Conservation (phyloP, 2,329 filamentous ascomycete genomes). For the Pezicula neosporulosa region DNA sequence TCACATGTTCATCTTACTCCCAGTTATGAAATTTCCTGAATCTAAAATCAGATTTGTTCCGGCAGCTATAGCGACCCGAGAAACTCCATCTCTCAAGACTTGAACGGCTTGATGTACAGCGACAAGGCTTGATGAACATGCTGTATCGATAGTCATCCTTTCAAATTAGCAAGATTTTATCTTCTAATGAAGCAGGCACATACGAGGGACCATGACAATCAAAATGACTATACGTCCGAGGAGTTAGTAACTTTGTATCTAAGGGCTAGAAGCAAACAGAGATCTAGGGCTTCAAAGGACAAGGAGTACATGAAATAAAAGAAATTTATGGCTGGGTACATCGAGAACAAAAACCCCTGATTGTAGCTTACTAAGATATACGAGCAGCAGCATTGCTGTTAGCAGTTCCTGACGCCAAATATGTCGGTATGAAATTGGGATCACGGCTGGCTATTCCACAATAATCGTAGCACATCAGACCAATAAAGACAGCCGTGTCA, state of each 20-base stretch:
- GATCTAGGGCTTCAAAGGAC: no score
- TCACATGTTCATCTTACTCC: slow-evolving; percentile 22
- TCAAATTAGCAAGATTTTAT: not conserved
- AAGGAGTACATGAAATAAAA: not conserved
- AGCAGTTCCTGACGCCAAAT: slow-evolving; percentile 27
- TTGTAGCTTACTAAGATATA: slow-evolving; percentile 33
- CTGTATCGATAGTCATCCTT: slow-evolving; percentile 50
- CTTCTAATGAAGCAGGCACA: not conserved
- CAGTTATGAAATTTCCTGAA: slow-evolving; percentile 15
- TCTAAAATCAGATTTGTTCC: slow-evolving; percentile 11
- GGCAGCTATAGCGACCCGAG: slow-evolving; percentile 7
- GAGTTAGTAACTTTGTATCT: not conserved
- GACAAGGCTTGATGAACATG: slow-evolving; percentile 53
- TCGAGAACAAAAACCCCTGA: slow-evolving; percentile 5
- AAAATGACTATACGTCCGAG: not conserved
- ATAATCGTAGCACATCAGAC: slow-evolving; percentile 32
- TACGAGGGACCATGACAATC: not conserved
- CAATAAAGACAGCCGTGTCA: not conserved
- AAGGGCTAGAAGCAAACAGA: no score
- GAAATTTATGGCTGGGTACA: not conserved
- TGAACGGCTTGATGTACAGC: slow-evolving; percentile 49
- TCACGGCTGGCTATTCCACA: slow-evolving; percentile 28
- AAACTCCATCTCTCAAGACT: slow-evolving; percentile 38
- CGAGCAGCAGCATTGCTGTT: slow-evolving; percentile 33
- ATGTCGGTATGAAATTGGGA: slow-evolving; percentile 29